Percentiles rank a stretch among this genome's conserved stretches.
Conservation (phyloP, 2,329 filamentous ascomycete species). For the Dactylella cylindrospora region DNA sequence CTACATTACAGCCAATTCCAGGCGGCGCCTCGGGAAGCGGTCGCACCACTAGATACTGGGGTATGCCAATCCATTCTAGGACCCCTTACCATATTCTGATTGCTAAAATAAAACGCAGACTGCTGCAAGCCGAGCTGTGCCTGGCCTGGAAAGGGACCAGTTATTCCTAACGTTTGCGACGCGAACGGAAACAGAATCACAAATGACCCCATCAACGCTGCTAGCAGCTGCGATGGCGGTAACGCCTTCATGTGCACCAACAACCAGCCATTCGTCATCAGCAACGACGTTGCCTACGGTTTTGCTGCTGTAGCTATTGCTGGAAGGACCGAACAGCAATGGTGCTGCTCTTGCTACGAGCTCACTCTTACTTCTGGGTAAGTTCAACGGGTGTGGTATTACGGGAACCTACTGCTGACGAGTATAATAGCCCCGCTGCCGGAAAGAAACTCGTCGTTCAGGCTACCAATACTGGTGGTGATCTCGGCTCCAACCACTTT, state of each 20-base stretch:
- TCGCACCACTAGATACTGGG: slow-evolving; percentile 52
- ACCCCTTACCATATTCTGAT: not conserved
- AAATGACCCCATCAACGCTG: slow-evolving; percentile 36
- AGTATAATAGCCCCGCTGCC: slow-evolving; percentile 55
- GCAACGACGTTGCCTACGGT: slow-evolving; percentile 63
- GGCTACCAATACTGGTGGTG: slow-evolving; percentile 64
- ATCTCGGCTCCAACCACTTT: slow-evolving; percentile 62
- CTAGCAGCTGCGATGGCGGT: slow-evolving; percentile 60
- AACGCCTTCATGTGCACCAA: slow-evolving; percentile 63
- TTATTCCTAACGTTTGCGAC: slow-evolving; percentile 37
- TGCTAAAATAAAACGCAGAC: slow-evolving; percentile 52
- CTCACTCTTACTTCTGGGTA: slow-evolving; percentile 59
- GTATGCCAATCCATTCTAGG: no score
- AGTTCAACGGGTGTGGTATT: not conserved
- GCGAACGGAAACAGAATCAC: slow-evolving; percentile 39
- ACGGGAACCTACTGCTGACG: not conserved
- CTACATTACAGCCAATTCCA: slow-evolving; percentile 18
- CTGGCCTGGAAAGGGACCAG: slow-evolving; percentile 48
- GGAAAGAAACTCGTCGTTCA: slow-evolving; percentile 68
- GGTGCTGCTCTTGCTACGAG: slow-evolving; percentile 69
- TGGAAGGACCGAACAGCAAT: slow-evolving; percentile 61
- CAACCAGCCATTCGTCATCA: slow-evolving; percentile 65
- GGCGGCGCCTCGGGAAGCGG: slow-evolving; percentile 48
- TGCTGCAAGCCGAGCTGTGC: slow-evolving; percentile 71
- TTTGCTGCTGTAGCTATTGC: slow-evolving; percentile 64